phyloP scores from a whole-genome alignment of 352 stramenopile genomes.

The Globisporangium perplexum region DNA sequence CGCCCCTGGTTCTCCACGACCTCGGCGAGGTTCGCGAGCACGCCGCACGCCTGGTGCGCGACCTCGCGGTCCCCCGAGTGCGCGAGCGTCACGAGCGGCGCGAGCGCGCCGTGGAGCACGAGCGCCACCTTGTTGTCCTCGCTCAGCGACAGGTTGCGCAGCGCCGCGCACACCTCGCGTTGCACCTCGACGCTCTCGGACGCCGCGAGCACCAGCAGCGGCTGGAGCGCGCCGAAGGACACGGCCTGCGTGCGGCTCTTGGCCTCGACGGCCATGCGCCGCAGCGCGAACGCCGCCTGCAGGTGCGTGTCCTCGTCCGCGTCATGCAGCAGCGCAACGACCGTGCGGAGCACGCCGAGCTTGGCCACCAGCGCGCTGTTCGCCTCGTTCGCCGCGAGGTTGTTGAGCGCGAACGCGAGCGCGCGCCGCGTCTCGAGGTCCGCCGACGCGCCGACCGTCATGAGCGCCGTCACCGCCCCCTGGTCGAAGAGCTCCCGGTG shows the following conservation, averaged over 20 bases:
- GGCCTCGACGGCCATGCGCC: slow-evolving; percentile 88
- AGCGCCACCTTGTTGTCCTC: slow-evolving; percentile 93
- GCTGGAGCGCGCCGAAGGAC: slow-evolving; percentile 87
- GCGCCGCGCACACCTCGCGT: slow-evolving; percentile 88
- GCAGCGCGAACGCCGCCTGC: slow-evolving; percentile 89
- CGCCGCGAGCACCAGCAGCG: slow-evolving; percentile 83
- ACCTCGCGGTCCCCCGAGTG: slow-evolving; percentile 90
- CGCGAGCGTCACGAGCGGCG: slow-evolving; percentile 83
- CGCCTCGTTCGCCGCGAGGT: slow-evolving; percentile 87
- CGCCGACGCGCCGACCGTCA: slow-evolving; percentile 77
- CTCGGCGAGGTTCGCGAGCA: slow-evolving; percentile 93
- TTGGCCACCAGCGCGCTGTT: slow-evolving; percentile 88
- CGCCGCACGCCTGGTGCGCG: slow-evolving; percentile 85
- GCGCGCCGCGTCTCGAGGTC: slow-evolving; percentile 90
- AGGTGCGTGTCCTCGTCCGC: slow-evolving; percentile 91
- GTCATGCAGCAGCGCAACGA: slow-evolving; percentile 86
- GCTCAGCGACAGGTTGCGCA: slow-evolving; percentile 90
- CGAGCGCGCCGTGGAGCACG: slow-evolving; percentile 76
- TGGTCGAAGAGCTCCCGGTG: slow-evolving; percentile 93
- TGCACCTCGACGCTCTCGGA: slow-evolving; percentile 90
- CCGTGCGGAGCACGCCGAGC: slow-evolving; percentile 76
- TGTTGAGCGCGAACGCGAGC: slow-evolving; percentile 94
- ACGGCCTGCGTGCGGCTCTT: slow-evolving; percentile 91
- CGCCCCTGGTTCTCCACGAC: slow-evolving; percentile 92
- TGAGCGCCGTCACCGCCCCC: slow-evolving; percentile 83